phyloP scores from a whole-genome alignment of 331 rosid genomes.

The Stylosanthes scabra region DNA sequence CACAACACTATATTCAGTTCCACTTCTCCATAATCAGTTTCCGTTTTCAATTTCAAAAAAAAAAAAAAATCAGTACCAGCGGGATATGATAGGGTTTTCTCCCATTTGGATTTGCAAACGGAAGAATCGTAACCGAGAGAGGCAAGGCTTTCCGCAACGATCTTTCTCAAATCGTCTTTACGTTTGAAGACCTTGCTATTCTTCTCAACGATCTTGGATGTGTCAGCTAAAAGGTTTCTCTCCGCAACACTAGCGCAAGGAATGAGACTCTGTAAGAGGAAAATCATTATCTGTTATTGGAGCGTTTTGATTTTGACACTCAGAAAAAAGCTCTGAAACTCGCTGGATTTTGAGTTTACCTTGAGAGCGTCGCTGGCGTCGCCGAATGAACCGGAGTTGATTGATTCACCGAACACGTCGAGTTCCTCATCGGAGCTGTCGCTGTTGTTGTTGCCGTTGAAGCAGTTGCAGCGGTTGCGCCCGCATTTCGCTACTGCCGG shows the following conservation, averaged over 20 bases:
- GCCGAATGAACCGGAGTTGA: slow-evolving; percentile 59
- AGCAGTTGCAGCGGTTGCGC: slow-evolving; percentile 93
- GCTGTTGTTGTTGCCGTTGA: slow-evolving; percentile 77
- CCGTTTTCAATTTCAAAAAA: background rate
- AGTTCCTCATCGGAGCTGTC: slow-evolving; percentile 89
- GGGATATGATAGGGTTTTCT: slow-evolving; percentile 55
- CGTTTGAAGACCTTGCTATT: slow-evolving; percentile 60
- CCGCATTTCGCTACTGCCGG: slow-evolving; percentile 57
- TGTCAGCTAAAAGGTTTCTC: slow-evolving; percentile 86
- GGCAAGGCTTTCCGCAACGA: slow-evolving; percentile 66
- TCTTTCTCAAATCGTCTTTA: slow-evolving; percentile 76
- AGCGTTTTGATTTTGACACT: slow-evolving; percentile 18
- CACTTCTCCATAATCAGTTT: background rate
- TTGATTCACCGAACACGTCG: slow-evolving; percentile 64
- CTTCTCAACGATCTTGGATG: slow-evolving; percentile 78
- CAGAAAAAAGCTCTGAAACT: slow-evolving; percentile 30
- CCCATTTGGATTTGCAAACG: slow-evolving; percentile 87
- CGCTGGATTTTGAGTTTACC: slow-evolving; percentile 51
- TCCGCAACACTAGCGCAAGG: slow-evolving; percentile 76
- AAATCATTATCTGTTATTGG: background rate
- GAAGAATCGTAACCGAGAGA: slow-evolving; percentile 86
- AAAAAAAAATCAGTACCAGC: slow-evolving; percentile 56
- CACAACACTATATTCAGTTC: slow-evolving; percentile 21
- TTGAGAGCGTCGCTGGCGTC: slow-evolving; percentile 71
- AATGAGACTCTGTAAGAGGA: slow-evolving; percentile 59